phyloP scores from a whole-genome alignment of 441 rosid genomes.

The Syzygium malaccense region DNA sequence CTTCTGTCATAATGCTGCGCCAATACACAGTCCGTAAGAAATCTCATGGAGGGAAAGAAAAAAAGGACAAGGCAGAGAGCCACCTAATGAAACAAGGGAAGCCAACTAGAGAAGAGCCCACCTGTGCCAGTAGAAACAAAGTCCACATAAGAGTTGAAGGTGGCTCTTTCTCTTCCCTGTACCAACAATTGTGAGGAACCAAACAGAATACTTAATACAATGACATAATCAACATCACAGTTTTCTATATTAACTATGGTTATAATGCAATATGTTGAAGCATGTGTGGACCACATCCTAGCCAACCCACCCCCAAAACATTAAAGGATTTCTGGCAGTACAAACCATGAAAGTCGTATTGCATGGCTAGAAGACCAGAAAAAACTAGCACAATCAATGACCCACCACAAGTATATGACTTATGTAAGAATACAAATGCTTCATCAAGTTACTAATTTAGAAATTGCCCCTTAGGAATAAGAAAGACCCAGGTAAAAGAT shows the following conservation, averaged over 20 bases:
- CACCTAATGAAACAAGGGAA: neutral
- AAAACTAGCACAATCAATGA: neutral
- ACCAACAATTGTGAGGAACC: slow-evolving; percentile 13
- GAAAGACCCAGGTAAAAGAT: neutral
- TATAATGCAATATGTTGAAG: neutral
- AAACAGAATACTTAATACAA: neutral
- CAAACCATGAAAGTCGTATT: neutral
- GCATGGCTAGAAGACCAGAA: neutral
- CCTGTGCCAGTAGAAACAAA: slow-evolving; percentile 98
- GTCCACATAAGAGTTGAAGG: slow-evolving; percentile 95
- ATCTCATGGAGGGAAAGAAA: neutral
- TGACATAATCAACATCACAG: neutral
- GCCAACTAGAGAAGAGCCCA: slow-evolving; percentile 8
- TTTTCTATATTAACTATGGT: neutral
- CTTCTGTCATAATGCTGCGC: slow-evolving; percentile 97
- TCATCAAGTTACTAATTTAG: neutral
- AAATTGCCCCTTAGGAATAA: neutral
- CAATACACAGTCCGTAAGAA: slow-evolving; percentile 11
- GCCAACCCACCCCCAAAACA: neutral
- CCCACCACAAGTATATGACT: neutral
- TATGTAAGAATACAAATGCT: neutral
- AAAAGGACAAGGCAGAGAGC: neutral
- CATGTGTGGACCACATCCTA: neutral
- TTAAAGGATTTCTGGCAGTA: neutral
- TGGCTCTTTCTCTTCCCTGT: slow-evolving; percentile 88